Evolutionary conservation across 2,329 filamentous ascomycete genomes (phyloP), one percentile per base, ranked within the genome.

Genomic region (Colletotrichum viniferum): DNA sequence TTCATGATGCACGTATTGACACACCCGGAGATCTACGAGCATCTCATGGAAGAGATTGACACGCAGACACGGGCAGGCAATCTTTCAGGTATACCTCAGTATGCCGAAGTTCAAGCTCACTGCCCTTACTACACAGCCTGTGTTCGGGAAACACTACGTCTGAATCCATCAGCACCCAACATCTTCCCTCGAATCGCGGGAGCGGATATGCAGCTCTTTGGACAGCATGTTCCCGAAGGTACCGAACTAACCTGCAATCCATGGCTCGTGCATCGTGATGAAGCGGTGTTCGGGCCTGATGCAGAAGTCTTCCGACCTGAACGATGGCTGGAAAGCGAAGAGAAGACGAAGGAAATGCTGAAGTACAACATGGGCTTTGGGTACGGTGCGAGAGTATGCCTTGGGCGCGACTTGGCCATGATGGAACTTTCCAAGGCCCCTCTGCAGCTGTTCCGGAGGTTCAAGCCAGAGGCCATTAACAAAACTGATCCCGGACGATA

Each of bases 381-480:
- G 0, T 88, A 88, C 80, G 89, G 88, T 0, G 79, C 86, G 0
- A 81, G 87, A 12, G 82, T 86, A 9, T 90, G 88, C 72, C 77
- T 90, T 62, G 88, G 88, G 0, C 85, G 84, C 70, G 85, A 88
- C 65, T 87, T 90, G 73, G 88, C 88, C 2, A 83, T 87, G 79
- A 88, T 90, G 87, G 88, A 90, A 80, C 77, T 90, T 69, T 88
- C 84, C 77, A 89, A 90, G 81, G 84, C 77, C 4, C 82, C 85
- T 4, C 69, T 85, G 66, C 81, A 86, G 78, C 87, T 88, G 77
- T 84, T 88, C 63, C 80, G 85, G 7, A 83, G 78, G 1, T 87
- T 86, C 73, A 81, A 79, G 43, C 81, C 82, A 3, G 77, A 79
- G 38, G 78, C 84, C 7, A 60, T 79, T 21, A 79, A 84, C 67